Evolutionary conservation across 208 protist species (phyloP).

Genomic region (Acanthamoeba rhysodes): DNA sequence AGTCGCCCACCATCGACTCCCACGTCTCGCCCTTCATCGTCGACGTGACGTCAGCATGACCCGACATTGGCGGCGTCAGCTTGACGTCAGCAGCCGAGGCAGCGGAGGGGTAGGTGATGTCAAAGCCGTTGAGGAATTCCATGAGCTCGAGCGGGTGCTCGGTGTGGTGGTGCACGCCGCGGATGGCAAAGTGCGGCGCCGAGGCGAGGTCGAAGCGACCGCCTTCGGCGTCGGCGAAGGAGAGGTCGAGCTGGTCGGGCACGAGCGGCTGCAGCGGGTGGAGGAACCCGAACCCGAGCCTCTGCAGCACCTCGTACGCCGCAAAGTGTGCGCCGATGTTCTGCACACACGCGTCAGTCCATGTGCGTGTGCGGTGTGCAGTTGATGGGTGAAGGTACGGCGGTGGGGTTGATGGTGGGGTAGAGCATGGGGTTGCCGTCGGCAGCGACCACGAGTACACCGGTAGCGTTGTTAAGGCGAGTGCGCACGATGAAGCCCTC

Average conservation of each 20-base stretch:
- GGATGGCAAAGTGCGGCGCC: constrained; percentile 24
- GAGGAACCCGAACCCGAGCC: constrained; percentile 74
- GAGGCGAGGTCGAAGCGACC: not conserved
- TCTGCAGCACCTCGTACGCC: constrained; percentile 65
- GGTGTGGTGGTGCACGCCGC: constrained; percentile 73
- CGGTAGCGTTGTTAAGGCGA: not conserved
- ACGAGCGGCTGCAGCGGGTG: constrained; percentile 68
- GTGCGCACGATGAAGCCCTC: constrained; percentile 61
- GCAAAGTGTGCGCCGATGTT: constrained; percentile 67
- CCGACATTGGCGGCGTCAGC: too few relatives aligned
- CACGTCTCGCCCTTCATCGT: not conserved
- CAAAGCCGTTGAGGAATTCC: constrained; percentile 78
- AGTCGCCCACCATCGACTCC: constrained; percentile 41
- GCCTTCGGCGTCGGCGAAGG: not conserved
- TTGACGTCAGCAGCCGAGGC: not conserved
- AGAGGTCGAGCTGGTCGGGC: not conserved
- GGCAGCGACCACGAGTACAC: constrained; percentile 1
- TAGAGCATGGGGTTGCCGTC: constrained; percentile 41
- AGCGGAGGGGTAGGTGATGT: not conserved
- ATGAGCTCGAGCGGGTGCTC: constrained; percentile 77
- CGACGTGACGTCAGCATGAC: too few relatives aligned
- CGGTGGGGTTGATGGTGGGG: not conserved
- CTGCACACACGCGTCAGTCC: not conserved
- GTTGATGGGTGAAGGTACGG: not conserved
- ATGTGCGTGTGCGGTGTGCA: not conserved